These are phyloP conservation scores for Pyrus betulifolia DNA, from an alignment of 306 rosid species.

Conservation along the genomic window DNA sequence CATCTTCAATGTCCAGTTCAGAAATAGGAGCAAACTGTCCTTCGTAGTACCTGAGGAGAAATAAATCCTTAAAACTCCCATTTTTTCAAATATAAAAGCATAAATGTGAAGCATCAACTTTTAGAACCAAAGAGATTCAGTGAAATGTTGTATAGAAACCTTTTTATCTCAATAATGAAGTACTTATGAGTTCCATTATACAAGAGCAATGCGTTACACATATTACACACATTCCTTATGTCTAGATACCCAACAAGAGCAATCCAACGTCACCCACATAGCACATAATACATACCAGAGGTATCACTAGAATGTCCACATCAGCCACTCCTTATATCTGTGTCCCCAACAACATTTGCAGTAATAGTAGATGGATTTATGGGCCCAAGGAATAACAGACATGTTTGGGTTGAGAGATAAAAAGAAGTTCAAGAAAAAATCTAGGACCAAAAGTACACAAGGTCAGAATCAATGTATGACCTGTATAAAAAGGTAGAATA, in stretches of 20 bases:
- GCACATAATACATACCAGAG: not conserved
- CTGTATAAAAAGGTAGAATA: no score
- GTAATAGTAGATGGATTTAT: not conserved
- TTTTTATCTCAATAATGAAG: not conserved
- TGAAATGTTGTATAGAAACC: not conserved
- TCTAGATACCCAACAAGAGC: not conserved
- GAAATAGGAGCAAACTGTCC: conserved; percentile 79
- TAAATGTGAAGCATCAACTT: not conserved
- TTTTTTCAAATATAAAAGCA: not conserved
- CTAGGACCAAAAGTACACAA: not conserved
- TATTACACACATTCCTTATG: not conserved
- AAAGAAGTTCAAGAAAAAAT: not conserved
- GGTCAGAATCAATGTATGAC: no score
- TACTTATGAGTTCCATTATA: not conserved
- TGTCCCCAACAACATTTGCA: not conserved
- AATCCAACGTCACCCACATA: not conserved
- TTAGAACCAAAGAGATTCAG: not conserved
- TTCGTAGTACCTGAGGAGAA: conserved; percentile 72
- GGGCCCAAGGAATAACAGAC: not conserved
- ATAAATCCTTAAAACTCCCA: not conserved
- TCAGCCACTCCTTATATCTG: not conserved
- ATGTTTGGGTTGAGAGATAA: not conserved
- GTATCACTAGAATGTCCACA: not conserved
- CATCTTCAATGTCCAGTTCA: conserved; percentile 55
- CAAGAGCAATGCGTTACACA: not conserved